Evolutionary conservation across 78 protist species (phyloP), one percentile per base, ranked within the genome.

Genomic region (Dictyostelium citrinum): DNA sequence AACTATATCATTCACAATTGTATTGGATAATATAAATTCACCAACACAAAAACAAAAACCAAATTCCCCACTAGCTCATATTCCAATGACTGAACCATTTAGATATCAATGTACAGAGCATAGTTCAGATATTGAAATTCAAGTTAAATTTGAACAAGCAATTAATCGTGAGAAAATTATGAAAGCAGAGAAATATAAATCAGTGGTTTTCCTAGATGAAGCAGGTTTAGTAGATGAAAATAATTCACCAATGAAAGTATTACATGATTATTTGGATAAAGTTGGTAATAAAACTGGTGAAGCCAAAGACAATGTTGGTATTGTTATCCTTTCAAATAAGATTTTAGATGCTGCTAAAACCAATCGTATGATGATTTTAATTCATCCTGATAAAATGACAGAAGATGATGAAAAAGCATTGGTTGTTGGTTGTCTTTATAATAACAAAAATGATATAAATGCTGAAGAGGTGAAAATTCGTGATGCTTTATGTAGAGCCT

Each of bases 91-190:
- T 0, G 70, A 78, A 11, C 86, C 91, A 31, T 84, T 78, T 33
- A 14, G 96, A 12, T 92, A 83, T 9, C 96, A 92, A 58, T 82
- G 96, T 31, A 81, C 92, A 0, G 61, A 67, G 22, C 85, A 83
- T 60, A 79, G 91, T 1, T 76, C 96, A 8, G 96, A 92, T 71
- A 55, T 70, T 22, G 96, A 92, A 29, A 92, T 92, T n/a, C 76
- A 92, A 43, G 39, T 83, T 5, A 55, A 39, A 4, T 83, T 84
- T n/a, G 74, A 74, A 14, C 72, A 67, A 39, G 83, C 96, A 1
- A 88, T 85, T 8, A 49, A 84, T 9, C 78, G 96, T 67, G 85
- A 92, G 49, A 74, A 78, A 43, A 45, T 37, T 22, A 61, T 61
- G 64, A 27, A 76, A n/a, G 49, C 84, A n/a, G 81, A 75, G 46